Evolutionary conservation across 352 stramenopile genomes (phyloP), one percentile per base, ranked within the genome.

Genomic region (Phytopythium montanum): DNA sequence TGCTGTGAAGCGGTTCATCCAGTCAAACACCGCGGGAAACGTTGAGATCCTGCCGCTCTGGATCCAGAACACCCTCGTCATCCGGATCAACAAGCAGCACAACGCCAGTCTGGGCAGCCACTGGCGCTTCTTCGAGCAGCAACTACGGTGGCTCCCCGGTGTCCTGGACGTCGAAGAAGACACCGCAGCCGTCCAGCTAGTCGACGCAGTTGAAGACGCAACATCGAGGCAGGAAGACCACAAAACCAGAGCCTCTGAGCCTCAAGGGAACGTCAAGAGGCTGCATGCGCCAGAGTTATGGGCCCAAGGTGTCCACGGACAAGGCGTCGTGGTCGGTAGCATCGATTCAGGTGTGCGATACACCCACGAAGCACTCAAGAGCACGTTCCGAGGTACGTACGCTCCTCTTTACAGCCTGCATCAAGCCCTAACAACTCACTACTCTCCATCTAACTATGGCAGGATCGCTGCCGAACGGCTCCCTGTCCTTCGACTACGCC

Each of bases 291-390:
- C 70, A 6, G 61, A 83, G 34, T 61, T 88, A 25, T 91, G 81
- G 81, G 45, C 44, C 0, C 53, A 44, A 49, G 68, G 69, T 14
- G 62, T 68, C 0, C 70, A 54, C 29, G 81, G 79, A 10, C 62
- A 69, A 23, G 67, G 70, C 12, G 54, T 92, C 7, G 72, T 80
- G n/a, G 65, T 92, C 13, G 79, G 75, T 0, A 92, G 75, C 53
- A 89, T 92, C 56, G 81, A 92, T 60, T 88, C 79, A 8, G 79
- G 81, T 14, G 79, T 90, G 38, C 74, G 81, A 16, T 90, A 88
- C 69, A 80, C 81, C 0, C 81, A 92, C 55, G 73, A 87, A 31
- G 69, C 73, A 19, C 53, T 92, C 38, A 55, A 51, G 56, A 49
- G 64, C 19, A 76, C 44, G 8, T 92, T 87, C 53, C 68, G 79